Evolutionary conservation across 2,329 filamentous ascomycete genomes (phyloP).

Genomic region (Diaporthe citri): DNA sequence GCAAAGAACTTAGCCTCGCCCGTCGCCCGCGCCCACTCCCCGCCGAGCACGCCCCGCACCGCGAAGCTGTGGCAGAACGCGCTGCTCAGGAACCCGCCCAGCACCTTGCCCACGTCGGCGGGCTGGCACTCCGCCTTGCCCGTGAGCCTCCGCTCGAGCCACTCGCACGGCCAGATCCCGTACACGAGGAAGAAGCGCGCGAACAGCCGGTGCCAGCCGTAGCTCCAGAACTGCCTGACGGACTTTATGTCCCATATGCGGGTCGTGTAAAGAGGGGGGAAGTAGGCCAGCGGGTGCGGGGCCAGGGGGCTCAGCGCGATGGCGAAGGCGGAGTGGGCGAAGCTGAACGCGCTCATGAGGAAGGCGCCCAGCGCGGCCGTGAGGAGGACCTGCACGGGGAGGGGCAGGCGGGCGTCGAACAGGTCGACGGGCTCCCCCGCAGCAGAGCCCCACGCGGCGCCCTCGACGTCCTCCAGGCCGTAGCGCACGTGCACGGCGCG

Average conservation of each 20-base stretch:
- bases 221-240: conserved; percentile 57
- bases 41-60: conserved; percentile 54
- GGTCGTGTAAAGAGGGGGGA: conserved; percentile 58
- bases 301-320: conserved; percentile 54
- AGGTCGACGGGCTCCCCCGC: conserved; percentile 38
- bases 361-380: conserved; percentile 56
- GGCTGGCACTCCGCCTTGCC: conserved; percentile 50
- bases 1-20: conserved; percentile 51
- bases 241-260: conserved; percentile 55
- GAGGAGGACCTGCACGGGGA: conserved; percentile 50
- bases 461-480: conserved; percentile 27
- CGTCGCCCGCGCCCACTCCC: conserved; percentile 48
- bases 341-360: conserved; percentile 57
- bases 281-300: conserved; percentile 56
- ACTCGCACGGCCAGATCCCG: conserved; percentile 59
- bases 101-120: conserved; percentile 57
- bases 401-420: conserved; percentile 51
- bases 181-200: conserved; percentile 58
- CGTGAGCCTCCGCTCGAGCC: conserved; percentile 53
- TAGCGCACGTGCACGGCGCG: conserved; percentile 48
- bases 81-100: conserved; percentile 56
- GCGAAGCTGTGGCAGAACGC: conserved; percentile 57
- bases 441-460: conserved; percentile 14
- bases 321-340: conserved; percentile 56
- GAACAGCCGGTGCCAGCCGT: conserved; percentile 59